Evolutionary conservation across 768 basidiomycete species (phyloP), one percentile per base, ranked within the genome.

Genomic region (Butyriboletus loyo): DNA sequence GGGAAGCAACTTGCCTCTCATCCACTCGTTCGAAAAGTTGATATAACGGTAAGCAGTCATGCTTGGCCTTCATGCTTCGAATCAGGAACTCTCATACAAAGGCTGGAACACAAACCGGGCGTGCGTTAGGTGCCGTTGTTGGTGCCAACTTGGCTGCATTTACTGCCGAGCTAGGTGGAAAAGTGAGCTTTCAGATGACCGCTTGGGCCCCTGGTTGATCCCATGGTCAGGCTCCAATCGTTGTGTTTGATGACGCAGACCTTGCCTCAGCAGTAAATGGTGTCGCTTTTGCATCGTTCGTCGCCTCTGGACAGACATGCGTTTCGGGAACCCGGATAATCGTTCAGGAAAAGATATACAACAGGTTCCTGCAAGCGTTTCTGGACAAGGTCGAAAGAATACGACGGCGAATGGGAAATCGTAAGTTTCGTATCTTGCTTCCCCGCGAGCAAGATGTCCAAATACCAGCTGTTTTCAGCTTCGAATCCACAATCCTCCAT

Each of bases 241-340:
- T 93, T 11, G 75, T 93, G 10, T 93, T 92, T 62, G 74, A 85
- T 45, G 89, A 94, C 63, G 85, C 89, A 7, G 86, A 92, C 60
- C 61, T 90, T 45, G 57, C 72, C 21, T 77, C 81, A n/a, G 86
- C 91, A 0, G 86, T 89, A 21, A 92, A 93, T 56, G 92, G 92
- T 17, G 82, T 81, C 7, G 86, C 89, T 0, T 93, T 94, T 62
- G 86, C 89, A 10, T 82, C 86, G 1, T 94, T 93, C 60, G 74
- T 94, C 45, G 92, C 92, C 1, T 90, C 89, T 22, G 92, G 92
- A 4, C 92, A 94, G 72, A 92, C 91, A 9, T 92, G 91, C 53
- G 86, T 93, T n/a, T 92, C 91, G 2, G 91, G 89, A n/a, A 85
- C 89, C 13, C 81, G 91, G n/a, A 73, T 93, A 19, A 74, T 92